Conservation (phyloP, 768 basidiomycete species). For the Pleurotus pulmonarius region DNA sequence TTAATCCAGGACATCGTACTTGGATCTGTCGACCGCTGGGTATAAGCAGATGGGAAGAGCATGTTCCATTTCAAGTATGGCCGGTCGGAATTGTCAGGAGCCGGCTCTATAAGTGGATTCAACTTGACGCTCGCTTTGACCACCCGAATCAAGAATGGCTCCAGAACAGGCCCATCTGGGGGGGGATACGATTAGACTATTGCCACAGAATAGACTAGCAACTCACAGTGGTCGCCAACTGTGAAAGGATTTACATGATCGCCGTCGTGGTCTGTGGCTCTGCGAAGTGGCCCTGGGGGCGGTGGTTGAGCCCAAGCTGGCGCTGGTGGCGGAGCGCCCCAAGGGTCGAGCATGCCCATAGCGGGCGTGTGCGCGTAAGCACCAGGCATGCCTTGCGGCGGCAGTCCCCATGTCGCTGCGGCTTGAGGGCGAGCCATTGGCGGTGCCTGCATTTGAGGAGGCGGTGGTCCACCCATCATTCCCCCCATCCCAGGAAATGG, state of each 20-base stretch:
- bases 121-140: constrained; percentile 44
- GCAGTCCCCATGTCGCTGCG: constrained; percentile 3
- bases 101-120: constrained; percentile 60
- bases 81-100: constrained; percentile 33
- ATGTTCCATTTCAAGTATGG: constrained; percentile 72
- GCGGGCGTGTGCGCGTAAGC: constrained; percentile 4
- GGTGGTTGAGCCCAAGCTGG: constrained; percentile 7
- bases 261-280: constrained; percentile 14
- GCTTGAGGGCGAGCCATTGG: constrained; percentile 7
- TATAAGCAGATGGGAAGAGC: constrained; percentile 58
- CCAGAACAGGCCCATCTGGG: constrained; percentile 68
- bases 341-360: background rate
- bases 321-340: constrained; percentile 1
- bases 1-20: constrained; percentile 59
- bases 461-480: background rate
- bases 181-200: constrained; percentile 3
- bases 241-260: constrained; percentile 26
- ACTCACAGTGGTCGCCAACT: constrained; percentile 30
- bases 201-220: background rate
- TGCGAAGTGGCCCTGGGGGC: constrained; percentile 8
- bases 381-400: background rate
- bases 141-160: constrained; percentile 50
- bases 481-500: constrained; percentile 4
- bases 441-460: background rate
- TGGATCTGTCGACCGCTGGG: constrained; percentile 61